These are phyloP conservation scores for Rhizomucor miehei DNA, from an alignment of 371 early-diverging fungal genomes.

Conservation along the genomic window DNA sequence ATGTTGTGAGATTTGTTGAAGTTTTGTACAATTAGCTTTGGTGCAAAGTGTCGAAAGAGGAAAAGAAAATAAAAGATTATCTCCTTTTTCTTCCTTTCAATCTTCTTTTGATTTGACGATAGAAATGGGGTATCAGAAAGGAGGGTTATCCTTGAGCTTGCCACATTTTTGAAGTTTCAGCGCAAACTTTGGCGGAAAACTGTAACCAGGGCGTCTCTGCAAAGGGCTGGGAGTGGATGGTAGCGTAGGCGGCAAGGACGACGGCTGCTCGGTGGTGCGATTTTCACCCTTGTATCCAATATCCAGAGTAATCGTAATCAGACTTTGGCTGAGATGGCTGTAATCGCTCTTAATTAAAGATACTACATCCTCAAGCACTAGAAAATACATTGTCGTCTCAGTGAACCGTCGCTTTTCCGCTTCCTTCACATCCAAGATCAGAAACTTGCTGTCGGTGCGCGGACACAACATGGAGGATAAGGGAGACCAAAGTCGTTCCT, in stretches of 20 bases:
- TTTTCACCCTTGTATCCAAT: conserved; percentile 49
- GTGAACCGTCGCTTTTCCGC: conserved; percentile 51
- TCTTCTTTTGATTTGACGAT: too few species aligned
- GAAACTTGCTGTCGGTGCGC: conserved; percentile 17
- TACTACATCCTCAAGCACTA: conserved; percentile 62
- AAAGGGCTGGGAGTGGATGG: background rate
- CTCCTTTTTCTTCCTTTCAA: too few species aligned
- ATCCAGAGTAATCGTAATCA: conserved; percentile 70
- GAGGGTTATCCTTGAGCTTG: too few species aligned
- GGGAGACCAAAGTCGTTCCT: conserved; percentile 73
- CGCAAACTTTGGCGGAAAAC: conserved; percentile 52
- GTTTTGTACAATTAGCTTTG: too few species aligned
- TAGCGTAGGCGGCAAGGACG: background rate
- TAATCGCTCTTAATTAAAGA: conserved; percentile 61
- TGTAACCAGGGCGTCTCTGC: conserved; percentile 25
- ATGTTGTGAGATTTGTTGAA: too few species aligned
- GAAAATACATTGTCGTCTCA: conserved; percentile 56
- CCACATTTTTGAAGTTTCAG: conserved; percentile 42
- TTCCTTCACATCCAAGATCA: conserved; percentile 4
- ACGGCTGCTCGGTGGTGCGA: background rate
- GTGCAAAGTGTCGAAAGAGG: too few species aligned
- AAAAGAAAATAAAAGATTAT: too few species aligned
- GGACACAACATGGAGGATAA: conserved; percentile 61
- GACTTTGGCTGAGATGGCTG: conserved; percentile 57
- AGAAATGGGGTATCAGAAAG: too few species aligned